These are phyloP conservation scores for Leucocoprinus birnbaumii DNA, from an alignment of 768 basidiomycete species.

Conservation along the genomic window DNA sequence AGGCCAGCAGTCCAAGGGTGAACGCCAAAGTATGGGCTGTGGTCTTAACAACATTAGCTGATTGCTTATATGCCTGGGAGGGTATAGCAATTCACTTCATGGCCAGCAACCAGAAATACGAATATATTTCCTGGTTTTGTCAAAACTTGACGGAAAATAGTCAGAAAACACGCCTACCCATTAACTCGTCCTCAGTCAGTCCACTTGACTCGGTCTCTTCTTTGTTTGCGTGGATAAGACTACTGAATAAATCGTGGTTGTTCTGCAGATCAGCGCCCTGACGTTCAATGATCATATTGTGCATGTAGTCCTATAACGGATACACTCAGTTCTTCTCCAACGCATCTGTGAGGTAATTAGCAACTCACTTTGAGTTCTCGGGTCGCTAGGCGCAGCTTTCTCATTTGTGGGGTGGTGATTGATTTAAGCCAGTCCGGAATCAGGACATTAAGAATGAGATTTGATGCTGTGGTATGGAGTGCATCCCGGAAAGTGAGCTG, in stretches of 20 bases:
- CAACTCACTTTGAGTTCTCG: constrained; percentile 38
- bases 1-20: constrained; percentile 37
- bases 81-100: constrained; percentile 45
- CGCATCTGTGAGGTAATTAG: too few species aligned
- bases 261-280: constrained; percentile 32
- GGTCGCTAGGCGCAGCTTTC: constrained; percentile 32
- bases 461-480: constrained; percentile 37
- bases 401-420: constrained; percentile 21
- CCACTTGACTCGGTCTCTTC: constrained; percentile 29
- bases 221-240: constrained; percentile 48
- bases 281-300: constrained; percentile 50
- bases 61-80: not conserved
- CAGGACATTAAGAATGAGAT: constrained; percentile 33
- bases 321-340: not conserved
- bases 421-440: constrained; percentile 38
- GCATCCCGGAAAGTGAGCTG: constrained; percentile 46
- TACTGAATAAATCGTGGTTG: constrained; percentile 50
- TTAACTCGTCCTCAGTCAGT: constrained; percentile 42
- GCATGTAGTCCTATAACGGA: constrained; percentile 33
- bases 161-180: constrained; percentile 22
- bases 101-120: constrained; percentile 57
- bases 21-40: constrained; percentile 32
- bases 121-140: constrained; percentile 38
- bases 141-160: not conserved
- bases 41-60: constrained; percentile 20